Evolutionary conservation across 2,329 filamentous ascomycete genomes (phyloP).

Genomic region (Esteya vermicola): DNA sequence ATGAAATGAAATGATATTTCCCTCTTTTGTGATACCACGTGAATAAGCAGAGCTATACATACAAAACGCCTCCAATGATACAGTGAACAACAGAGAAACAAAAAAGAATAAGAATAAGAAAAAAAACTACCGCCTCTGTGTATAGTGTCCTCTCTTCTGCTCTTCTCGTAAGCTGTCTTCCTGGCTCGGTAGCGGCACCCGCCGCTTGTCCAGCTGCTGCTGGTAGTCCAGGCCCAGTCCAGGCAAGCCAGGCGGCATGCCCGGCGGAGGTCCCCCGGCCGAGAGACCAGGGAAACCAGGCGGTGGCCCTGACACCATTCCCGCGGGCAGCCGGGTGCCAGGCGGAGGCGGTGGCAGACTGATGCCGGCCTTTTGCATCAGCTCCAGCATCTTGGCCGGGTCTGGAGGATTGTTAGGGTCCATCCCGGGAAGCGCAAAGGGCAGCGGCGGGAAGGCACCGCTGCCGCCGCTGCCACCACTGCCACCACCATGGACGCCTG

Average conservation of each 20-base stretch:
- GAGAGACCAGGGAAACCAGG: too few species aligned
- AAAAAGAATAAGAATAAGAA: background rate
- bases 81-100: too few species aligned
- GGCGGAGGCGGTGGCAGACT: conserved; percentile 36
- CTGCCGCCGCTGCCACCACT: too few species aligned
- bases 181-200: conserved; percentile 68
- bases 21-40: background rate
- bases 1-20: background rate
- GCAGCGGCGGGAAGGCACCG: conserved; percentile 20
- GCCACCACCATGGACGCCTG: too few species aligned
- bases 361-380: conserved; percentile 52
- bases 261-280: too few species aligned
- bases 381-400: conserved; percentile 44
- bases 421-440: conserved; percentile 37
- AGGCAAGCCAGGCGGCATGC: conserved; percentile 28
- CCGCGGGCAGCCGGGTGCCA: too few species aligned
- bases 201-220: conserved; percentile 28
- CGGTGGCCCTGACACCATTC: too few species aligned
- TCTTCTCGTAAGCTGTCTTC: conserved; percentile 69
- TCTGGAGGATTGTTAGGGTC: conserved; percentile 47
- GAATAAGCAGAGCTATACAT: background rate
- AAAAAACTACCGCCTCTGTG: conserved; percentile 19
- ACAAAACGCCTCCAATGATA: background rate
- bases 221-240: conserved; percentile 17
- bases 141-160: conserved; percentile 52